phyloP scores from a whole-genome alignment of 1,284 basidiomycete genomes.

The Crocinoboletus sp. region DNA sequence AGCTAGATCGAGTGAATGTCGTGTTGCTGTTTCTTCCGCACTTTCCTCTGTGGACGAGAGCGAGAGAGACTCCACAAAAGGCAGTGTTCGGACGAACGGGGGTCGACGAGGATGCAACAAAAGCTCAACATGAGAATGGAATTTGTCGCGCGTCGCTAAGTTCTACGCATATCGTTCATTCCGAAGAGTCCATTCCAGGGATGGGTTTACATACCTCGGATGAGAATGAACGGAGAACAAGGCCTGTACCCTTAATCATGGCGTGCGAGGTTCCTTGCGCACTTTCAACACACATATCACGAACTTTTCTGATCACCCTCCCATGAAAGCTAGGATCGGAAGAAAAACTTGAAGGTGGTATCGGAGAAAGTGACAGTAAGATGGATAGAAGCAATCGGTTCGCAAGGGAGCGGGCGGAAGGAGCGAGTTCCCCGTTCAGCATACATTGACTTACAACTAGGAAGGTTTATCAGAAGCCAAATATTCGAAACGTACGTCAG shows the following conservation, averaged over 20 bases:
- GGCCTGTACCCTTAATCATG: slow-evolving; percentile 55
- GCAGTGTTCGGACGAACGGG: slow-evolving; percentile 63
- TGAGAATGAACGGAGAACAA: slow-evolving; percentile 42
- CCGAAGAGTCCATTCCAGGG: not conserved
- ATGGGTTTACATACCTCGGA: slow-evolving; percentile 22
- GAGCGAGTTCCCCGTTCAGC: slow-evolving; percentile 44
- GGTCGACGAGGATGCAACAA: slow-evolving; percentile 74
- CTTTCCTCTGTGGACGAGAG: slow-evolving; percentile 59
- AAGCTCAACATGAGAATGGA: slow-evolving; percentile 50
- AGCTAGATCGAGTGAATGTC: slow-evolving; percentile 39
- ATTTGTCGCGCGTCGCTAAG: slow-evolving; percentile 13
- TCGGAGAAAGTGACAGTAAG: slow-evolving; percentile 51
- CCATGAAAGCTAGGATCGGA: slow-evolving; percentile 45
- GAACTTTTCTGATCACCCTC: slow-evolving; percentile 42
- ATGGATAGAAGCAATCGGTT: slow-evolving; percentile 55
- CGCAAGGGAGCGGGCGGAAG: slow-evolving; percentile 53
- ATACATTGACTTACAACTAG: slow-evolving; percentile 50
- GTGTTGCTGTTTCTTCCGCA: slow-evolving; percentile 50
- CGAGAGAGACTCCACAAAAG: slow-evolving; percentile 56
- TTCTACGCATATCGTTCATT: slow-evolving; percentile 14
- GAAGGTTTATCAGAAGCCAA: slow-evolving; percentile 7
- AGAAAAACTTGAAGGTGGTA: slow-evolving; percentile 54
- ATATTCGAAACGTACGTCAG: not conserved
- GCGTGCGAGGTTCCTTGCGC: slow-evolving; percentile 49
- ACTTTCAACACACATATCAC: slow-evolving; percentile 44